Percentiles rank a stretch among this genome's conserved stretches.
These are phyloP conservation scores for Tinospora cordifolia DNA, from an alignment of 164 flowering plant species.

Conservation along the genomic window DNA sequence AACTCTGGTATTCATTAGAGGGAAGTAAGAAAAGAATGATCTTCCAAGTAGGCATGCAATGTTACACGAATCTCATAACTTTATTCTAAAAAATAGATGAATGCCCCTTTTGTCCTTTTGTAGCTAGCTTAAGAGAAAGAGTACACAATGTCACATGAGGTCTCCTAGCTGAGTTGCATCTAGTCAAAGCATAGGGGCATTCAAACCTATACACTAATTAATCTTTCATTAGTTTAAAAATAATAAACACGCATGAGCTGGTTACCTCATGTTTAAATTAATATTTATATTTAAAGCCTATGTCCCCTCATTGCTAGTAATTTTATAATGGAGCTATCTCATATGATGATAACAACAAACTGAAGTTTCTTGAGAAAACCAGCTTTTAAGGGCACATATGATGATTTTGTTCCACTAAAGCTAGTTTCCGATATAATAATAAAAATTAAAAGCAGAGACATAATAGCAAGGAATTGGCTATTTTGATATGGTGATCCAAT, in stretches of 20 bases:
- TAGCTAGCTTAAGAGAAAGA: neutral
- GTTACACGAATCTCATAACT: neutral
- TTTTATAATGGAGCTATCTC: neutral
- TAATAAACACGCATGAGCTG: slow-evolving; percentile 1
- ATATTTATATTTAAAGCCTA: neutral
- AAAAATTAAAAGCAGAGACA: too few species aligned
- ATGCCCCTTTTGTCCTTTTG: slow-evolving; percentile 1
- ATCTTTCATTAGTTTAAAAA: neutral
- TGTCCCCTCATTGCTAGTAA: neutral
- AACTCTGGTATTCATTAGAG: neutral
- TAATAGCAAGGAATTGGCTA: too few species aligned
- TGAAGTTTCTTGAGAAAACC: neutral
- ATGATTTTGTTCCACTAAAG: too few species aligned
- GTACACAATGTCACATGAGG: slow-evolving; percentile 9
- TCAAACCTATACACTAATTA: slow-evolving; percentile 2
- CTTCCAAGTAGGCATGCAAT: neutral
- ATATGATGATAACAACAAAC: neutral
- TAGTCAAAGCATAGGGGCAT: slow-evolving; percentile 8
- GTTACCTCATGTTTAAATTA: neutral
- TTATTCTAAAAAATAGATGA: neutral
- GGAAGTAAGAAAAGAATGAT: neutral
- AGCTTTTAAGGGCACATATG: neutral
- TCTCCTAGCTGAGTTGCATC: slow-evolving; percentile 5
- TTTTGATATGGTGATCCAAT: too few species aligned
- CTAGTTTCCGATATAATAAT: too few species aligned